Conservation (phyloP, 2,329 filamentous ascomycete species). For the Colletotrichum costaricense region DNA sequence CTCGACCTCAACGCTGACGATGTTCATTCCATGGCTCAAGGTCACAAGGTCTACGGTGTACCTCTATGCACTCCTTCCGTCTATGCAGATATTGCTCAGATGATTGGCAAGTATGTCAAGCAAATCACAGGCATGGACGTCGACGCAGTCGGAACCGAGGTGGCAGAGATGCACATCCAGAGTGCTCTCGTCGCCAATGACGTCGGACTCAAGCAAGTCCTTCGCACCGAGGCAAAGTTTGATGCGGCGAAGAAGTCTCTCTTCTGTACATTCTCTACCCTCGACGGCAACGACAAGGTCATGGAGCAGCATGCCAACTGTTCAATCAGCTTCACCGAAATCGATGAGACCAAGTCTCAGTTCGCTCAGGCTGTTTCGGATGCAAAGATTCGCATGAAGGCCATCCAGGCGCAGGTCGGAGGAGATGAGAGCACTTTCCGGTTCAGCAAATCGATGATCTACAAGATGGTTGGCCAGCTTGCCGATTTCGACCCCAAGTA, state of each 20-base stretch:
- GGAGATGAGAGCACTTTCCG: conserved; percentile 75
- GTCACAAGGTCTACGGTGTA: conserved; percentile 75
- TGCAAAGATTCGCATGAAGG: conserved; percentile 70
- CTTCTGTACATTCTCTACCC: conserved; percentile 3
- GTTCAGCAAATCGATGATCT: conserved; percentile 79
- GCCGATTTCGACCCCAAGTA: conserved; percentile 67
- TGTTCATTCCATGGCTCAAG: conserved; percentile 67
- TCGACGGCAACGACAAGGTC: conserved; percentile 64
- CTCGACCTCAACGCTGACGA: conserved; percentile 70
- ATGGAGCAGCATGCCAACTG: conserved; percentile 71
- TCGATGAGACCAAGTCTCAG: conserved; percentile 69
- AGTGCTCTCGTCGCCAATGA: conserved; percentile 74
- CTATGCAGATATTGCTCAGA: conserved; percentile 72
- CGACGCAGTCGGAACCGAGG: conserved; percentile 69
- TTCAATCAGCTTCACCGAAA: conserved; percentile 67
- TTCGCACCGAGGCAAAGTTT: conserved; percentile 69
- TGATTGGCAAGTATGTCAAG: conserved; percentile 71
- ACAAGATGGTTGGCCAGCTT: conserved; percentile 73
- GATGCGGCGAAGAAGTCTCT: conserved; percentile 54
- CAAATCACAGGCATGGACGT: conserved; percentile 69
- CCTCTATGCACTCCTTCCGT: conserved; percentile 71
- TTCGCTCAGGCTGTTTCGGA: conserved; percentile 76
- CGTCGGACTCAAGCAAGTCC: conserved; percentile 62
- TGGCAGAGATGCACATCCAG: conserved; percentile 74
- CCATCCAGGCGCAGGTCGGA: conserved; percentile 66